Evolutionary conservation across 345 rosid genomes (phyloP).

Genomic region (Punica granatum): DNA sequence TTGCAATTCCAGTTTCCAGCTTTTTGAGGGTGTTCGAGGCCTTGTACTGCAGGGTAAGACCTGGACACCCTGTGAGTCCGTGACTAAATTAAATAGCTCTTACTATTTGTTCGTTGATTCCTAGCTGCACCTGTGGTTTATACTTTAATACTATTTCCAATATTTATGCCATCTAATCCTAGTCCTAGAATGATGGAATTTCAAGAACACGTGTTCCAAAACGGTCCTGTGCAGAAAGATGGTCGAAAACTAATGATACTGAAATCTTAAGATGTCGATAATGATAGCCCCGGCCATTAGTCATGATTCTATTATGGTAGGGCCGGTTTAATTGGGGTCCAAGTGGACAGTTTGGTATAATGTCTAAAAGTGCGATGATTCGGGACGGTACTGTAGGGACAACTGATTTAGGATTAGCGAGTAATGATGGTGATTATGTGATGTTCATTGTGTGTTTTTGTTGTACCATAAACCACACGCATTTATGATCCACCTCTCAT

Average conservation of each 20-base stretch:
- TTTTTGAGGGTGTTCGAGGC: background rate
- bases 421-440: slow-evolving; percentile 10
- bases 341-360: background rate
- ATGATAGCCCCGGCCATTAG: background rate
- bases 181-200: background rate
- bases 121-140: background rate
- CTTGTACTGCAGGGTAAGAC: background rate
- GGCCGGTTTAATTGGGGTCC: background rate
- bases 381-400: background rate
- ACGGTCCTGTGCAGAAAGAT: background rate
- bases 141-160: too few relatives aligned
- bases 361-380: background rate
- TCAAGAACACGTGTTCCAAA: background rate
- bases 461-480: background rate
- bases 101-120: background rate
- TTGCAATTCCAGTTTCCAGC: too few relatives aligned
- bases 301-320: background rate
- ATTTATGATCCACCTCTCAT: slow-evolving; percentile 17
- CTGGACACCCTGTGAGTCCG: background rate
- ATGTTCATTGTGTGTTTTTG: background rate
- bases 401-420: background rate
- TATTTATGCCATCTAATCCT: too few relatives aligned
- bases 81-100: background rate
- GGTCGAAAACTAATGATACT: background rate
- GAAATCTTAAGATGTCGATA: slow-evolving; percentile 2